phyloP scores from a whole-genome alignment of 2,329 filamentous ascomycete species.

The Colletotrichum phormii region DNA sequence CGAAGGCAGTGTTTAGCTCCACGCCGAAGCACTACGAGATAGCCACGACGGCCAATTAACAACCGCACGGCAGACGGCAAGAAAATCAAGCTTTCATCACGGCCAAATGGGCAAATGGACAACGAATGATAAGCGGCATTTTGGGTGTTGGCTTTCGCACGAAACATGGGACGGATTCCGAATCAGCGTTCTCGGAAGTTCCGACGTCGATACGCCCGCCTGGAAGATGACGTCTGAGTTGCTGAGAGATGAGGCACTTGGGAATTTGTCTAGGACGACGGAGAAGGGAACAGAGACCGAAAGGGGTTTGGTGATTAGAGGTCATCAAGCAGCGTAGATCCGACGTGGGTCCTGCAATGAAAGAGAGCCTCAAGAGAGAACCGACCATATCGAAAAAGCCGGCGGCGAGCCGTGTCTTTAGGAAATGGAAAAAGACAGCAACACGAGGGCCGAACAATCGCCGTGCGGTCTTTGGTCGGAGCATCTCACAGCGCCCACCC shows the following conservation, averaged over 20 bases:
- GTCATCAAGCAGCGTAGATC: background rate
- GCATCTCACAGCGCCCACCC: background rate
- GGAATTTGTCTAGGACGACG: background rate
- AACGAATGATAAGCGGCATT: background rate
- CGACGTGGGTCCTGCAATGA: background rate
- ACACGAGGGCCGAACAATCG: background rate
- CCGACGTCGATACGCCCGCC: too few relatives aligned
- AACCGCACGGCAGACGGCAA: background rate
- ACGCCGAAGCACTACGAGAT: background rate
- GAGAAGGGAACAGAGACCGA: background rate
- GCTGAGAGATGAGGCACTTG: background rate
- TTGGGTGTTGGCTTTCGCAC: too few relatives aligned
- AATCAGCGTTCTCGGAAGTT: too few relatives aligned
- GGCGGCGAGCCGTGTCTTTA: background rate
- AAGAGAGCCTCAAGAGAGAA: background rate
- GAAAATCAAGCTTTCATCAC: background rate
- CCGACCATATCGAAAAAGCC: background rate
- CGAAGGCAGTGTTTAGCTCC: background rate
- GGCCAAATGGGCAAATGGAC: background rate
- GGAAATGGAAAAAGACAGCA: too few relatives aligned
- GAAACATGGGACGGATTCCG: too few relatives aligned
- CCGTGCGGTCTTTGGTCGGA: background rate
- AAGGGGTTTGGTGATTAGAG: background rate
- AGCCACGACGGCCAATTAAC: too few relatives aligned
- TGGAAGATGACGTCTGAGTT: too few relatives aligned